Evolutionary conservation across 2,329 filamentous ascomycete species (phyloP).

Genomic region (Shiraia sp.): DNA sequence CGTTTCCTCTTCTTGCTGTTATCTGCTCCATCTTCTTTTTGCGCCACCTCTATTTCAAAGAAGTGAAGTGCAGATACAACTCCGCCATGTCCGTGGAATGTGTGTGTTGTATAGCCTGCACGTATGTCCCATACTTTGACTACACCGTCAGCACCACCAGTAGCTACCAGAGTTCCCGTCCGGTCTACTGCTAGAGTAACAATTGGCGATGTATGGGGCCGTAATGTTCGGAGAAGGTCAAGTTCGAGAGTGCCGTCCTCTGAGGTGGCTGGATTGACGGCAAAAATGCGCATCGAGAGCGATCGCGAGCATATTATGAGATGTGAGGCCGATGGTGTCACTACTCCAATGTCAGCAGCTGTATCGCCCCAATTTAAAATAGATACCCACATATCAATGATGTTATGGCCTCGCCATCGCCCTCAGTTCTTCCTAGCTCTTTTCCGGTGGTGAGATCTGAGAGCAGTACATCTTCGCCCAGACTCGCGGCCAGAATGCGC

Average conservation of each 20-base stretch:
- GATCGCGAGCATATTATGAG: slow-evolving; percentile 91
- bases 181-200: slow-evolving; percentile 82
- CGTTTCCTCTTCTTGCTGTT: slow-evolving; percentile 43
- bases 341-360: slow-evolving; percentile 46
- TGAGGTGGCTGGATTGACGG: slow-evolving; percentile 63
- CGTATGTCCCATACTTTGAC: slow-evolving; percentile 97
- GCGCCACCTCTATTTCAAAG: slow-evolving; percentile 69
- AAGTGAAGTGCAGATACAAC: slow-evolving; percentile 90
- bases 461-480: slow-evolving; percentile 90
- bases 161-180: slow-evolving; percentile 87
- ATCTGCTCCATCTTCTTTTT: slow-evolving; percentile 52
- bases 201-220: slow-evolving; percentile 88
- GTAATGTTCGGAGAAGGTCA: slow-evolving; percentile 76
- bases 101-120: slow-evolving; percentile 90
- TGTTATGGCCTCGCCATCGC: slow-evolving; percentile 73
- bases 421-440: slow-evolving; percentile 84
- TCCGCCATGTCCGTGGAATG: slow-evolving; percentile 89
- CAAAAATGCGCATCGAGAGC: slow-evolving; percentile 91
- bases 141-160: slow-evolving; percentile 87
- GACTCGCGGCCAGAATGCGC: slow-evolving; percentile 78
- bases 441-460: slow-evolving; percentile 82
- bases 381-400: slow-evolving; percentile 63
- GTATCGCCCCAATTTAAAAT: neutral
- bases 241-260: slow-evolving; percentile 62
- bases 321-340: slow-evolving; percentile 86